A percentile compares a stretch with the other conserved stretches of the same genome.
Evolutionary conservation across 371 early-diverging fungal genomes (phyloP).

Genomic region (Mortierella sp.): DNA sequence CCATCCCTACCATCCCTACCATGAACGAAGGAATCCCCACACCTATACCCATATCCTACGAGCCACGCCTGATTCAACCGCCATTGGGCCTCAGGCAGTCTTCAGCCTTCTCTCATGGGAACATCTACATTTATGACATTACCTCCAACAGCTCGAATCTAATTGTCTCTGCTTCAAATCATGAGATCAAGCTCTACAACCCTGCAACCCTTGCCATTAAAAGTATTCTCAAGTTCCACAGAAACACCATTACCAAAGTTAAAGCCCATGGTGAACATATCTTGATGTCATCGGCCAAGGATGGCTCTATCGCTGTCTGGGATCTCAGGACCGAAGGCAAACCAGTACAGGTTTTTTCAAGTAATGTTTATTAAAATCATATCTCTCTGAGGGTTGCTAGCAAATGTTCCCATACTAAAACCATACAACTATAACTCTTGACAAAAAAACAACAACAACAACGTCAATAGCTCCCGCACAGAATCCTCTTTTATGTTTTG

Average conservation of each 20-base stretch:
- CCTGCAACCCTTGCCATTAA: conserved; percentile 63
- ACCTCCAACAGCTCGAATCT: conserved; percentile 65
- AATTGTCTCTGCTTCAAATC: conserved; percentile 77
- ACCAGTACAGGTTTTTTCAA: conserved; percentile 70
- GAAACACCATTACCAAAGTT: conserved; percentile 70
- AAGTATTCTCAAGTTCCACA: conserved; percentile 62
- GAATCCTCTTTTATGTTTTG: conserved; percentile 74
- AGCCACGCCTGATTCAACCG: conserved; percentile 57
- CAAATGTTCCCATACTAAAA: too few species aligned
- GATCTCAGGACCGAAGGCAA: conserved; percentile 70
- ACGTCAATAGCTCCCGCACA: conserved; percentile 55
- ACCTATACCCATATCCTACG: conserved; percentile 58
- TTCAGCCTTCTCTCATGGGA: conserved; percentile 62
- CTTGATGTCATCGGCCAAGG: conserved; percentile 74
- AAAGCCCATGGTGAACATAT: conserved; percentile 69
- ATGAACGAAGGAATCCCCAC: conserved; percentile 55
- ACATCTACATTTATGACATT: conserved; percentile 78
- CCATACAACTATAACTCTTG: too few species aligned
- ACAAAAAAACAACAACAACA: too few species aligned
- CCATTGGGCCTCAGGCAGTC: conserved; percentile 53
- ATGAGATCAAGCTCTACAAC: conserved; percentile 77
- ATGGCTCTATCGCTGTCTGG: conserved; percentile 75
- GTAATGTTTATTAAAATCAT: conserved; percentile 57
- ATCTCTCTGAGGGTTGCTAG: neutral
- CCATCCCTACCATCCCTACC: neutral